Evolutionary conservation across 2,329 filamentous ascomycete species (phyloP).

Genomic region (Botrytis cinerea): DNA sequence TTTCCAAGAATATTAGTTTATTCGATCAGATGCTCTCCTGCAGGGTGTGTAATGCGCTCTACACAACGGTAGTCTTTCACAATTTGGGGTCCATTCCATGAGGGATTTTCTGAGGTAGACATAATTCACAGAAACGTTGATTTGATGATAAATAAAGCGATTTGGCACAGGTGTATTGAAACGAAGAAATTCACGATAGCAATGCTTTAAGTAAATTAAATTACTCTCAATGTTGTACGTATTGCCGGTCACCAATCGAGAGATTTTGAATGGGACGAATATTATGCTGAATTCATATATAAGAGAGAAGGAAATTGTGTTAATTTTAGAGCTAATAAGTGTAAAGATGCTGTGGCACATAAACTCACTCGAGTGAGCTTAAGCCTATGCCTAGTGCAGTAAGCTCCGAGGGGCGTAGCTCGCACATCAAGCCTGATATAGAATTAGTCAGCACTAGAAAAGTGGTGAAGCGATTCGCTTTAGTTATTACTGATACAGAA

Average conservation of each 20-base stretch:
- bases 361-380: no score
- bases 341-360: no score
- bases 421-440: no score
- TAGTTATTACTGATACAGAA: no score
- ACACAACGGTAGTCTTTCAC: background rate
- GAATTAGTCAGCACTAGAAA: no score
- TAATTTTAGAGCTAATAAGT: background rate
- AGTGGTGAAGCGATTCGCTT: no score
- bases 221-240: background rate
- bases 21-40: background rate
- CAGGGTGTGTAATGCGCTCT: background rate
- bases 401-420: no score
- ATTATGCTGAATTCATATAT: background rate
- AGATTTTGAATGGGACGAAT: background rate
- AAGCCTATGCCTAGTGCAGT: no score
- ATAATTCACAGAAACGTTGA: background rate
- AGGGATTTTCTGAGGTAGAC: constrained; percentile 5
- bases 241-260: background rate
- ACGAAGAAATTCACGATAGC: no score
- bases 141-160: background rate
- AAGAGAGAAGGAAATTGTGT: no score
- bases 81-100: background rate
- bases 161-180: background rate
- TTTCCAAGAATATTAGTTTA: background rate
- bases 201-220: no score